Evolutionary conservation across 129 eudicot genomes (phyloP).

Genomic region (Centaurea solstitialis): DNA sequence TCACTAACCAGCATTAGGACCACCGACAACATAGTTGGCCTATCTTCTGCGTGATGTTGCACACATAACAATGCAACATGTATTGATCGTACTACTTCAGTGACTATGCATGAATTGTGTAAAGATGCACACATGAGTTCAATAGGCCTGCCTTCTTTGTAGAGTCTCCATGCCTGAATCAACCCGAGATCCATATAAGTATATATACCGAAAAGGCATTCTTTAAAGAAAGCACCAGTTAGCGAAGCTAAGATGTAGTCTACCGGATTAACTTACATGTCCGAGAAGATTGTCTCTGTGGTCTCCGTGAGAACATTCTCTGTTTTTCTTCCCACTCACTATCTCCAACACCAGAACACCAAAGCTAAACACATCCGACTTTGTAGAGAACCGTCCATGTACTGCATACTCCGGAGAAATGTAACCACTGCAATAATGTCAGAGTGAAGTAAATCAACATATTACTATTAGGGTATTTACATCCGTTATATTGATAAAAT

Average conservation of each 20-base stretch:
- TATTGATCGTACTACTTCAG: constrained; percentile 24
- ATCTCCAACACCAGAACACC: no score
- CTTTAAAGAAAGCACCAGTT: background rate
- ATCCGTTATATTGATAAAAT: background rate
- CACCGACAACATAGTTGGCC: constrained; percentile 56
- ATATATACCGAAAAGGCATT: background rate
- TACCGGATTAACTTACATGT: background rate
- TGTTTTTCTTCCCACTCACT: no score
- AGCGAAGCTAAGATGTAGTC: background rate
- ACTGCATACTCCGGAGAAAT: no score
- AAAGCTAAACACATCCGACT: no score
- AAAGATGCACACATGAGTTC: constrained; percentile 18
- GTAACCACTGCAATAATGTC: no score
- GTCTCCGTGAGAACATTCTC: no score
- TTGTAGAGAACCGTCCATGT: no score
- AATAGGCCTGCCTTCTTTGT: constrained; percentile 14
- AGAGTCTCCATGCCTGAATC: constrained; percentile 31
- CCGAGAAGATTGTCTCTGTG: constrained; percentile 31
- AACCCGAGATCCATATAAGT: background rate
- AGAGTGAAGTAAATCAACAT: background rate
- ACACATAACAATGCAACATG: constrained; percentile 52
- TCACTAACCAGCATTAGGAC: constrained; percentile 45
- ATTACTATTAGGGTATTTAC: background rate
- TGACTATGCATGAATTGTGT: constrained; percentile 5
- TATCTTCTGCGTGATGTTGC: constrained; percentile 46